Evolutionary conservation across 139 green algal genomes (phyloP), one percentile per base, ranked within the genome.

Genomic region (Edaphochlamys debaryana): DNA sequence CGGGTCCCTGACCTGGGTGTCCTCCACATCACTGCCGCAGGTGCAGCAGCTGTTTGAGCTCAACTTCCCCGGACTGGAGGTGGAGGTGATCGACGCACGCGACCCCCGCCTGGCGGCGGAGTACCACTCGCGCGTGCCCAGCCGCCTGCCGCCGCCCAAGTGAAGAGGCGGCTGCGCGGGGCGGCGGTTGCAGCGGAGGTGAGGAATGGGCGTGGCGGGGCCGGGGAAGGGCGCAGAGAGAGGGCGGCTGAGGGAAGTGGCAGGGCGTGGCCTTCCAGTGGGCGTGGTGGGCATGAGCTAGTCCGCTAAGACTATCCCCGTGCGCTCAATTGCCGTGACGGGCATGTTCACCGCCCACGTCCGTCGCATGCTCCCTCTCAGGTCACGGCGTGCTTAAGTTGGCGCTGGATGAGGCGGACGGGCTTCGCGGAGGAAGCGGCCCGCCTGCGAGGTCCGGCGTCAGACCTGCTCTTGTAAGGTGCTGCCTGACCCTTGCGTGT

Each of bases 381-480:
- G 56, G 70, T 86, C 6, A 86, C 34, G 80, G 80, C 27, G 60
- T 86, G 70, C 70, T 86, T 4, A 58, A 80, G 69, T 72, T 62
- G n/a, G 80, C 80, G 80, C 80, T 86, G 56, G 80, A 86, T 38
- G 80, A 86, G 58, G 80, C 80, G 15, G 48, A 60, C n/a, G 9
- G 40, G 41, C 40, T 38, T 45, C 37, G 62, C 70, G 42, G 70
- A 79, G 42, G 42, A 75, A 19, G 80, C 69, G n/a, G 80, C 69
- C 11, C 42, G 52, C 60, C 80, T 86, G n/a, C 74, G 62, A 25
- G 80, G 40, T 0, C 3, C 50, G 27, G 60, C 76, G 13, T 41
- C 52, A 13, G 69, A 80, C 58, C 52, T 69, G 66, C 41, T n/a
- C n/a, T n/a, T n/a, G n/a, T n/a, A n/a, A n/a, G n/a, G n/a, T n/a